Conservation (phyloP, 805 yeast genomes). For the Pichia insulana region DNA sequence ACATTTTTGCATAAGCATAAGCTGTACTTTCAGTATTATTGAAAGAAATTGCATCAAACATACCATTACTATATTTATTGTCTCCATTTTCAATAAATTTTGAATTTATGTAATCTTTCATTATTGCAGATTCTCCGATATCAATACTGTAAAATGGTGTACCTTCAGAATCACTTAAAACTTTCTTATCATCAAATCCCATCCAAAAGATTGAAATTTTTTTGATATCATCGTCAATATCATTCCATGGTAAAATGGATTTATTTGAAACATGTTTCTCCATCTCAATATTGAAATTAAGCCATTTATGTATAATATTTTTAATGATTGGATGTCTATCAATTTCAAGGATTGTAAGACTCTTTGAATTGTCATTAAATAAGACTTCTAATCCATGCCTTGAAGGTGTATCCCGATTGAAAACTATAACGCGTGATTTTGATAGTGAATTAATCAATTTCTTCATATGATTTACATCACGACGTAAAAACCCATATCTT, state of each 20-base stretch:
- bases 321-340: not conserved
- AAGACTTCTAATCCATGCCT: constrained; percentile 3
- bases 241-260: not conserved
- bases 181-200: constrained; percentile 6
- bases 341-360: not conserved
- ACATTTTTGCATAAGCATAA: constrained; percentile 76
- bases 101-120: not conserved
- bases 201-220: constrained; percentile 7
- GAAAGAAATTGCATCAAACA: constrained; percentile 17
- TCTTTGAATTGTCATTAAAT: not conserved
- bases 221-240: constrained; percentile 2
- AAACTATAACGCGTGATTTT: constrained; percentile 2
- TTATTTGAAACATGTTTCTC: not conserved
- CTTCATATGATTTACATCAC: constrained; percentile 41
- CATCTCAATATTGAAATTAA: constrained; percentile 4
- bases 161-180: constrained; percentile 39
- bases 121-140: constrained; percentile 28
- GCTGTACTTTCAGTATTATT: constrained; percentile 47
- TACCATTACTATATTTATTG: not conserved
- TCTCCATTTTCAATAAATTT: not conserved
- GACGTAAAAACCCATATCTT: constrained; percentile 56
- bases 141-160: constrained; percentile 60
- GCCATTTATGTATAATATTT: constrained; percentile 5
- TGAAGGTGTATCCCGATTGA: not conserved
- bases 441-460: not conserved